These are phyloP conservation scores for Mycena alexandri DNA, from an alignment of 768 basidiomycete species.

Conservation along the genomic window DNA sequence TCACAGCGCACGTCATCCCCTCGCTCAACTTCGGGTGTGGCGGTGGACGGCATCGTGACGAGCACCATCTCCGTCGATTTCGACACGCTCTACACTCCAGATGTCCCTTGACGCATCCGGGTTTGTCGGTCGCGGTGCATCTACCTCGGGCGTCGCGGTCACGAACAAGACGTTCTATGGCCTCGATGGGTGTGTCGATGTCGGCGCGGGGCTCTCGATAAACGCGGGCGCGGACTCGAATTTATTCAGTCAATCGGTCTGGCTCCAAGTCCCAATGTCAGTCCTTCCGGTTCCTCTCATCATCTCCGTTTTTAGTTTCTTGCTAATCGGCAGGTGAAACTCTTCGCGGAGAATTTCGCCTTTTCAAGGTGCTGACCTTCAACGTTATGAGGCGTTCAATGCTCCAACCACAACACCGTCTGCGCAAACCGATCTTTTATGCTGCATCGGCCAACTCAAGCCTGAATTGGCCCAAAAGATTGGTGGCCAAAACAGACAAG, in stretches of 20 bases:
- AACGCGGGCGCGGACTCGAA: constrained; percentile 54
- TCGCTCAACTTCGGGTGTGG: constrained; percentile 50
- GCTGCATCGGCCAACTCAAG: no score
- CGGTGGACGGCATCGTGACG: constrained; percentile 33
- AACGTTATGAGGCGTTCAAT: no score
- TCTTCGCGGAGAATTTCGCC: constrained; percentile 54
- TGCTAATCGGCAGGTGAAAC: constrained; percentile 34
- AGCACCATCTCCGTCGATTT: constrained; percentile 41
- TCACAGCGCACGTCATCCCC: constrained; percentile 55
- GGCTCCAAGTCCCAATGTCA: no score
- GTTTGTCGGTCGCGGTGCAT: constrained; percentile 10
- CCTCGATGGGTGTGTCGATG: constrained; percentile 52
- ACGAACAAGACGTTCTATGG: constrained; percentile 22
- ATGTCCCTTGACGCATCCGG: constrained; percentile 38
- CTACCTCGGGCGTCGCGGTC: constrained; percentile 7
- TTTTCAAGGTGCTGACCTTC: constrained; percentile 54
- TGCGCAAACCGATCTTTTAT: no score
- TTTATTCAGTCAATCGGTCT: constrained; percentile 53
- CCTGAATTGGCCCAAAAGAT: no score
- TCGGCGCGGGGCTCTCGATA: constrained; percentile 50
- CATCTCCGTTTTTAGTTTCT: no score
- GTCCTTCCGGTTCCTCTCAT: no score
- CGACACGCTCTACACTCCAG: constrained; percentile 47
- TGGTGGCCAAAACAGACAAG: no score
- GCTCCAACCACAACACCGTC: no score